phyloP scores from a whole-genome alignment of 2,329 filamentous ascomycete genomes.

The Colletotrichum magnum region DNA sequence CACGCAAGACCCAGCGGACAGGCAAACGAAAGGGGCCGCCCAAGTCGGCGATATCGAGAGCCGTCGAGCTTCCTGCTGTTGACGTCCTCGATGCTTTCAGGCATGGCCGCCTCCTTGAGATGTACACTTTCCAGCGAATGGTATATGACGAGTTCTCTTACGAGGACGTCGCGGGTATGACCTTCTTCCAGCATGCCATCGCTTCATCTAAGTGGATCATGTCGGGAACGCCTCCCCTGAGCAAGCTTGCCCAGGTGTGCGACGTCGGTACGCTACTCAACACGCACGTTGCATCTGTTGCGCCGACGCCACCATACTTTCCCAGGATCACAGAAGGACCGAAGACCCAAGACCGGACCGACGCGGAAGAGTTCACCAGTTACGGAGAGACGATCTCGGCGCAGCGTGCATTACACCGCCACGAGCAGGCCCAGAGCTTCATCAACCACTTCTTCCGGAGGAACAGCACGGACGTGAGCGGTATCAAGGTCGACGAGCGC shows the following conservation, averaged over 20 bases:
- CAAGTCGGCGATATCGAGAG: slow-evolving; percentile 23
- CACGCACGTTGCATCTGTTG: slow-evolving; percentile 55
- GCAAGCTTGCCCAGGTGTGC: slow-evolving; percentile 53
- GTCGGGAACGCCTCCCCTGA: slow-evolving; percentile 58
- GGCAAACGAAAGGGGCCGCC: not conserved
- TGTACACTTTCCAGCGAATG: slow-evolving; percentile 55
- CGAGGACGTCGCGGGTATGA: slow-evolving; percentile 46
- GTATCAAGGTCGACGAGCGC: slow-evolving; percentile 43
- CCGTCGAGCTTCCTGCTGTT: not conserved
- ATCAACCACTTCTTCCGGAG: slow-evolving; percentile 48
- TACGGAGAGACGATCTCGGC: slow-evolving; percentile 53
- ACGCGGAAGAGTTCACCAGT: slow-evolving; percentile 51
- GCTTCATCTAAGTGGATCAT: slow-evolving; percentile 59
- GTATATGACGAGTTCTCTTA: slow-evolving; percentile 63
- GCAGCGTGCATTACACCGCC: slow-evolving; percentile 51
- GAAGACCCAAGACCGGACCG: slow-evolving; percentile 44
- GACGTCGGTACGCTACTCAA: slow-evolving; percentile 52
- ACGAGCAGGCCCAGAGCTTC: slow-evolving; percentile 51
- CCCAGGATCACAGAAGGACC: slow-evolving; percentile 54
- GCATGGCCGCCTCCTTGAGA: slow-evolving; percentile 49
- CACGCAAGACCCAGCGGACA: slow-evolving; percentile 27
- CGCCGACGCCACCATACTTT: slow-evolving; percentile 51
- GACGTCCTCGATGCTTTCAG: slow-evolving; percentile 35
- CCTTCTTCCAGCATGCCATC: slow-evolving; percentile 51
- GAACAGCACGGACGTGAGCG: slow-evolving; percentile 48